Evolutionary conservation across 257 asterid genomes (phyloP).

Genomic region (Solanum pennellii): DNA sequence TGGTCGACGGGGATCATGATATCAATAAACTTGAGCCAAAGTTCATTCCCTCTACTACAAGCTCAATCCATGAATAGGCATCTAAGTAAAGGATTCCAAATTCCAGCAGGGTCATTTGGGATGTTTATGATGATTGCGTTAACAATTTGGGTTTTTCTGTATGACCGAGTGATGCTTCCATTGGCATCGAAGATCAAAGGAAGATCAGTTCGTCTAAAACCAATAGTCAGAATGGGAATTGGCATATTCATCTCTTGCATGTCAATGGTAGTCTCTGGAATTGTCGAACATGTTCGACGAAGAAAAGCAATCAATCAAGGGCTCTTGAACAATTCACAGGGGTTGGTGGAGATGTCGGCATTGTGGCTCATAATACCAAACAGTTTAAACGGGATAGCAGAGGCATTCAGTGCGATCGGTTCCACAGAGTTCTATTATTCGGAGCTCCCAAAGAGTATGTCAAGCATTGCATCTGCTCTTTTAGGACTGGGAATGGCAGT

Average conservation of each 20-base stretch:
- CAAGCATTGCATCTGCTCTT: constrained; percentile 42
- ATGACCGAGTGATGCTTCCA: constrained; percentile 42
- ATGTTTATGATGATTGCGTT: constrained; percentile 15
- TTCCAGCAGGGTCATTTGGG: background rate
- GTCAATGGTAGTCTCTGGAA: constrained; percentile 39
- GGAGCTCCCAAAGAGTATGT: constrained; percentile 55
- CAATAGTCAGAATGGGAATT: constrained; percentile 47
- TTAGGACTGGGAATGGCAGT: constrained; percentile 44
- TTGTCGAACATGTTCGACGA: constrained; percentile 37
- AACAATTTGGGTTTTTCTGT: constrained; percentile 34
- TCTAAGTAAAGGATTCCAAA: background rate
- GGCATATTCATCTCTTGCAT: constrained; percentile 36
- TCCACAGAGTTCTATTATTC: constrained; percentile 56
- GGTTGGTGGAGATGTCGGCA: constrained; percentile 42
- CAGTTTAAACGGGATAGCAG: constrained; percentile 38
- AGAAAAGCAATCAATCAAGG: constrained; percentile 37
- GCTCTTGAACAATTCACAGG: constrained; percentile 20
- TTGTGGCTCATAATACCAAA: constrained; percentile 56
- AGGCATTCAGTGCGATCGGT: constrained; percentile 43
- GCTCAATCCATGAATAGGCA: constrained; percentile 3
- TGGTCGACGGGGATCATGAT: constrained; percentile 12
- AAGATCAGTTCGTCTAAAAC: constrained; percentile 23
- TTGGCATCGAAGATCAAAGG: constrained; percentile 38
- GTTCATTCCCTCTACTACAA: constrained; percentile 1
- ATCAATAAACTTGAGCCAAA: constrained; percentile 2